phyloP scores from a whole-genome alignment of 192 early-diverging fungal genomes.

The Pilaira anomala region DNA sequence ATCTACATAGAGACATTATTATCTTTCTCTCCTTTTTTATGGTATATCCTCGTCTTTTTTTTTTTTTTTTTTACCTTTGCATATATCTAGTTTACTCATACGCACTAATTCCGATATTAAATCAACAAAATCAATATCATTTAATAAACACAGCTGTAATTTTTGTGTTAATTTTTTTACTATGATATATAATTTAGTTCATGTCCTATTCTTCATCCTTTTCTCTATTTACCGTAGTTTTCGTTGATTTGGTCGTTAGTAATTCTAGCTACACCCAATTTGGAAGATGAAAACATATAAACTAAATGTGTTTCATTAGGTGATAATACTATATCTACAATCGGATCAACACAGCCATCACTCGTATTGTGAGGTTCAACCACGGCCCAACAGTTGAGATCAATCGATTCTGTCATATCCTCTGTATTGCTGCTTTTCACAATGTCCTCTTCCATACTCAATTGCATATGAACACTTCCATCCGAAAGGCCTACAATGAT shows the following conservation, averaged over 20 bases:
- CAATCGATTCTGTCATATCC: background rate
- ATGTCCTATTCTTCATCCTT: background rate
- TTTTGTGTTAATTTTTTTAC: slow-evolving; percentile 1
- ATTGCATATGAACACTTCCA: slow-evolving; percentile 28
- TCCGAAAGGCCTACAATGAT: slow-evolving; percentile 30
- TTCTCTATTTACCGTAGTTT: slow-evolving; percentile 2
- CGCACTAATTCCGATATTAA: slow-evolving; percentile 29
- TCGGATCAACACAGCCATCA: slow-evolving; percentile 22
- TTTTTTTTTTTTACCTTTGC: slow-evolving; percentile 8
- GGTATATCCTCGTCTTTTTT: no score
- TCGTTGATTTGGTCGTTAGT: slow-evolving; percentile 9
- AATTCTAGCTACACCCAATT: slow-evolving; percentile 24
- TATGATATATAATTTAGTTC: background rate
- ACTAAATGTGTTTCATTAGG: slow-evolving; percentile 32
- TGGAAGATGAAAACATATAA: slow-evolving; percentile 25
- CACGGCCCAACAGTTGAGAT: slow-evolving; percentile 20
- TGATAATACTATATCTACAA: slow-evolving; percentile 23
- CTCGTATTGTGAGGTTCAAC: slow-evolving; percentile 1
- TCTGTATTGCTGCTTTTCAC: background rate
- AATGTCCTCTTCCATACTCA: background rate
- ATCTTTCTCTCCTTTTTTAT: no score
- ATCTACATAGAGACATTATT: slow-evolving; percentile 12
- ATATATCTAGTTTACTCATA: slow-evolving; percentile 1
- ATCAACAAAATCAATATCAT: slow-evolving; percentile 27
- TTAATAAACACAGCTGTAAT: slow-evolving; percentile 22